Conservation (phyloP, 2,329 filamentous ascomycete genomes). For the Fusarium sp. region DNA sequence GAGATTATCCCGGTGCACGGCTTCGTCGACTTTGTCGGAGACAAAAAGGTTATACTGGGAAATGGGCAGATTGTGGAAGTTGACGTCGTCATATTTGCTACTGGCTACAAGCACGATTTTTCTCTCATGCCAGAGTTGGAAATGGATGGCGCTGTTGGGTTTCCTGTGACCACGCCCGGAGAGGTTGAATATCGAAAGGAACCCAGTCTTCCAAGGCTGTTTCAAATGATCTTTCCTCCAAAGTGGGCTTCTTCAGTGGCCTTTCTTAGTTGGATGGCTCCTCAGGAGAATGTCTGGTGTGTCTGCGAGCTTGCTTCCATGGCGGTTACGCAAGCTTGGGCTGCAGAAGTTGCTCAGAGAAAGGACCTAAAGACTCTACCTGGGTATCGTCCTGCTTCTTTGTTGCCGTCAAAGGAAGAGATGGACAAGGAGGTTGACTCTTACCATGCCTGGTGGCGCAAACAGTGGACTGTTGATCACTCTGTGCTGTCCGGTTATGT, state of each 20-base stretch:
- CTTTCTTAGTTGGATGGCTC: conserved; percentile 5
- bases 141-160: not conserved
- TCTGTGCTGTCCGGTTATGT: not conserved
- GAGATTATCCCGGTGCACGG: not conserved
- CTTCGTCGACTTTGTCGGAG: not conserved
- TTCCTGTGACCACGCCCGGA: not conserved
- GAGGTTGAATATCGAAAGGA: not conserved
- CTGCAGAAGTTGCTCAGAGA: not conserved
- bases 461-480: not conserved
- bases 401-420: not conserved
- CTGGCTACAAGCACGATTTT: conserved; percentile 2
- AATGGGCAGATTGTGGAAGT: not conserved
- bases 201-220: not conserved
- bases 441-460: conserved; percentile 5
- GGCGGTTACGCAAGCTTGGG: conserved; percentile 1
- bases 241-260: not conserved
- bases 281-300: conserved; percentile 8
- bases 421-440: not conserved
- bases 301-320: not conserved
- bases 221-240: conserved; percentile 6
- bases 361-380: rapidly evolving
- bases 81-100: conserved; percentile 6
- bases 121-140: not conserved
- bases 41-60: not conserved
- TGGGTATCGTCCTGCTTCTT: not conserved